phyloP scores from a whole-genome alignment of 805 yeast genomes.

The Starmerella sp. region DNA sequence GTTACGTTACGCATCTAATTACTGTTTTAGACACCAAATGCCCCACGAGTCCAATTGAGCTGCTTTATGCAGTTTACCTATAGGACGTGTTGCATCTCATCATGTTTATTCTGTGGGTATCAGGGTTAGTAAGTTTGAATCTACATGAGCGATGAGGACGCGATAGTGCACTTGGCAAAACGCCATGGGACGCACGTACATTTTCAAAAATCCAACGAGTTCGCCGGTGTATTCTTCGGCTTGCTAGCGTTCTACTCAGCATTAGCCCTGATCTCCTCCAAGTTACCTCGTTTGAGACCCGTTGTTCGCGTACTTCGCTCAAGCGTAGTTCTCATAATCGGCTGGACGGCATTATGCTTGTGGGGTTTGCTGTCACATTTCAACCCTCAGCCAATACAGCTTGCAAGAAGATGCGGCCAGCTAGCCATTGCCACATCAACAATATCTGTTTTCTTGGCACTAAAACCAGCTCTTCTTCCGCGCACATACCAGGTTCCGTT shows the following conservation, averaged over 20 bases:
- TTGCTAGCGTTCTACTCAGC: slow-evolving; percentile 15
- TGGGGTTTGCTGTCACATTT: slow-evolving; percentile 16
- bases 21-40: too few relatives aligned
- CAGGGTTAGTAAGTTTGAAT: background rate
- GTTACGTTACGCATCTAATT: too few relatives aligned
- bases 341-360: slow-evolving; percentile 8
- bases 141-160: background rate
- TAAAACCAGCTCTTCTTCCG: slow-evolving; percentile 80
- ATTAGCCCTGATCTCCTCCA: slow-evolving; percentile 3
- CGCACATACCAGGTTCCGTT: slow-evolving; percentile 56
- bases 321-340: slow-evolving; percentile 7
- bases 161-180: slow-evolving; percentile 11
- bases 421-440: slow-evolving; percentile 68
- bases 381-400: slow-evolving; percentile 17
- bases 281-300: background rate
- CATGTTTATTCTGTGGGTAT: background rate
- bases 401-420: slow-evolving; percentile 72
- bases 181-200: slow-evolving; percentile 21
- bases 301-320: slow-evolving; percentile 5
- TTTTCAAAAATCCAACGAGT: slow-evolving; percentile 15
- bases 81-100: background rate
- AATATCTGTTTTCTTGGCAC: slow-evolving; percentile 56
- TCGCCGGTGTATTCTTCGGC: slow-evolving; percentile 8
- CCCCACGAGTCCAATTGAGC: background rate
- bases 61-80: background rate